These are phyloP conservation scores for Oryza officinalis DNA, from an alignment of 176 grass and related monocot genomes.

Conservation along the genomic window DNA sequence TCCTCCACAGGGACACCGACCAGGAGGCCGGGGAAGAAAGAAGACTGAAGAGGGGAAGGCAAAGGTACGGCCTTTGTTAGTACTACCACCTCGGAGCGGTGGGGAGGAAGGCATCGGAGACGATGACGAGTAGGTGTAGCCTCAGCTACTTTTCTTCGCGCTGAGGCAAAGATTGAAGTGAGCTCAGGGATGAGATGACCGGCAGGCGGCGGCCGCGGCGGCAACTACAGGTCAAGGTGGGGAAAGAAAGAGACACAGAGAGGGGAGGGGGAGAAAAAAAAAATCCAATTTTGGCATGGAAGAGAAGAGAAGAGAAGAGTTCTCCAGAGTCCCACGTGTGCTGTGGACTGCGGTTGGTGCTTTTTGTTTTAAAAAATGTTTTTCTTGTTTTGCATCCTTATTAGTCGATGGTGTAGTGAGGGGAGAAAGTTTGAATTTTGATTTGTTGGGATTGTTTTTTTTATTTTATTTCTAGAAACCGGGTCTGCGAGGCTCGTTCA, in stretches of 20 bases:
- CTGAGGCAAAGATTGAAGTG: conserved; percentile 8
- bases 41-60: background rate
- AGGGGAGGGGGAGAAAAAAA: too few relatives aligned
- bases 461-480: too few relatives aligned
- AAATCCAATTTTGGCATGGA: background rate
- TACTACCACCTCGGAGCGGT: conserved; percentile 22
- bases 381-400: background rate
- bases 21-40: background rate
- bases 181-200: background rate
- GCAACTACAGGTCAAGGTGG: conserved; percentile 29
- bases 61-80: background rate
- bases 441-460: too few relatives aligned
- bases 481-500: too few relatives aligned
- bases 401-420: too few relatives aligned
- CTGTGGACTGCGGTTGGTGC: background rate
- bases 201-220: background rate
- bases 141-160: conserved; percentile 29
- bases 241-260: background rate
- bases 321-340: background rate
- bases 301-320: background rate
- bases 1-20: background rate
- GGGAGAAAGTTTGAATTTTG: too few relatives aligned
- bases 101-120: conserved; percentile 41
- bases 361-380: background rate
- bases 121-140: background rate